phyloP scores from a whole-genome alignment of 2,329 filamentous ascomycete species.

The Verticillium alfalfae region DNA sequence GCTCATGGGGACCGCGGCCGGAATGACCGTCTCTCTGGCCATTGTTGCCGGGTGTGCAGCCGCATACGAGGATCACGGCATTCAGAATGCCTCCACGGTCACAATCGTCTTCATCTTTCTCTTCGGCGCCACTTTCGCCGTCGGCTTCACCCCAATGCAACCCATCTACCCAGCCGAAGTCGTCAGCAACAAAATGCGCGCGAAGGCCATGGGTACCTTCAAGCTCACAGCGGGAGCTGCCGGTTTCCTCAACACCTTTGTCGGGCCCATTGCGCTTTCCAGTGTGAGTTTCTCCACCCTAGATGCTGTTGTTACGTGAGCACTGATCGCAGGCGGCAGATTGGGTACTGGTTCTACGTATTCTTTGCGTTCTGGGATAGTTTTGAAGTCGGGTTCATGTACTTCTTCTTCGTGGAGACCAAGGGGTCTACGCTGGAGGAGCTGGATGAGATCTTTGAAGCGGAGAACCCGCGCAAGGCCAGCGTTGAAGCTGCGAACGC shows the following conservation, averaged over 20 bases:
- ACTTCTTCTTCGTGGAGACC: slow-evolving; percentile 55
- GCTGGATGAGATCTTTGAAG: slow-evolving; percentile 60
- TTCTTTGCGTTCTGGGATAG: slow-evolving; percentile 51
- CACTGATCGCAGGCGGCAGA: no score
- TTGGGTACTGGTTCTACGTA: slow-evolving; percentile 43
- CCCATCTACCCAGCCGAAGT: slow-evolving; percentile 32
- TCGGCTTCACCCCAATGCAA: slow-evolving; percentile 30
- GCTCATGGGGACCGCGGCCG: slow-evolving; percentile 27
- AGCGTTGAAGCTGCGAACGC: no score
- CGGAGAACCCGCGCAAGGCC: no score
- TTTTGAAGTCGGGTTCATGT: slow-evolving; percentile 49
- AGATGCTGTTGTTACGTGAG: no score
- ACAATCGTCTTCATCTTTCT: slow-evolving; percentile 33
- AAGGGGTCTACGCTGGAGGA: slow-evolving; percentile 61
- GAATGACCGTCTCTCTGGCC: slow-evolving; percentile 28
- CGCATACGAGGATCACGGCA: slow-evolving; percentile 25
- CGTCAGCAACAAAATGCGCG: slow-evolving; percentile 31
- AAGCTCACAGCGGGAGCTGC: slow-evolving; percentile 25
- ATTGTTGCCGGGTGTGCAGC: slow-evolving; percentile 29
- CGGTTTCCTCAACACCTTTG: slow-evolving; percentile 28
- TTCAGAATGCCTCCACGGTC: slow-evolving; percentile 28
- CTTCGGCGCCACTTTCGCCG: slow-evolving; percentile 29
- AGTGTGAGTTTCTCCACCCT: slow-evolving; percentile 13
- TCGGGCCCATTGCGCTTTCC: slow-evolving; percentile 19
- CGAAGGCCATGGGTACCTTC: slow-evolving; percentile 32